These are phyloP conservation scores for Tolypocladium ophioglossoides DNA, from an alignment of 2,329 filamentous ascomycete genomes.

Conservation along the genomic window DNA sequence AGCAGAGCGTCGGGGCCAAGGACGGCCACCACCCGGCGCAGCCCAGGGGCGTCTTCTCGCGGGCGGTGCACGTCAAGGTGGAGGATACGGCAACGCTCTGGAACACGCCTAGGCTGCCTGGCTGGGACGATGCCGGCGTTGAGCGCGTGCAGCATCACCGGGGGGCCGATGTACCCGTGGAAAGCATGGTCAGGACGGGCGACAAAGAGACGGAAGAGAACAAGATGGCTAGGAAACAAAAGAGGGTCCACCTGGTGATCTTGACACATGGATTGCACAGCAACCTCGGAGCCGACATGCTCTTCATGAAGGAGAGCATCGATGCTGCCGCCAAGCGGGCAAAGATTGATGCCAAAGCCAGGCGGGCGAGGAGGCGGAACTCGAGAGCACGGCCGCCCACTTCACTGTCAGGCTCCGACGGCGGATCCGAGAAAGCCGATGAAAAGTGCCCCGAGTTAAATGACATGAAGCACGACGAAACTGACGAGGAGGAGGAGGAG, in stretches of 20 bases:
- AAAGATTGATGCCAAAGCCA: conserved; percentile 54
- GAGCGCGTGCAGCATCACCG: conserved; percentile 12
- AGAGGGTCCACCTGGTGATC: conserved; percentile 82
- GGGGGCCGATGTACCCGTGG: conserved; percentile 19
- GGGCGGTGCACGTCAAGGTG: conserved; percentile 64
- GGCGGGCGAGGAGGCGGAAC: conserved; percentile 39
- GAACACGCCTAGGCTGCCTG: conserved; percentile 80
- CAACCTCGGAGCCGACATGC: conserved; percentile 91
- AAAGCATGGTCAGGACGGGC: conserved; percentile 22
- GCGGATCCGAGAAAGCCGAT: conserved; percentile 8
- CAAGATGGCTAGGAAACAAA: conserved; percentile 40
- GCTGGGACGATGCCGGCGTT: conserved; percentile 38
- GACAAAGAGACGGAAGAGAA: conserved; percentile 16
- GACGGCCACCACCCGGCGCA: conserved; percentile 52
- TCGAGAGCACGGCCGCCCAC: conserved; percentile 1
- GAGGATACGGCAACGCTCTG: conserved; percentile 86
- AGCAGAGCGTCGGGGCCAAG: conserved; percentile 47
- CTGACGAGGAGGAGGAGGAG: conserved; percentile 64
- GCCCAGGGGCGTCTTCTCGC: conserved; percentile 71
- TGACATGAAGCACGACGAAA: conserved; percentile 28
- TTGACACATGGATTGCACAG: conserved; percentile 92
- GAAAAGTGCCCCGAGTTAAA: conserved; percentile 11
- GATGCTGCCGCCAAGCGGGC: conserved; percentile 71
- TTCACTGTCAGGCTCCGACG: not conserved
- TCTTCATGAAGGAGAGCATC: conserved; percentile 95